Evolutionary conservation across 202 grass and related monocot genomes (phyloP).

Genomic region (Schoenoplectus triqueter): DNA sequence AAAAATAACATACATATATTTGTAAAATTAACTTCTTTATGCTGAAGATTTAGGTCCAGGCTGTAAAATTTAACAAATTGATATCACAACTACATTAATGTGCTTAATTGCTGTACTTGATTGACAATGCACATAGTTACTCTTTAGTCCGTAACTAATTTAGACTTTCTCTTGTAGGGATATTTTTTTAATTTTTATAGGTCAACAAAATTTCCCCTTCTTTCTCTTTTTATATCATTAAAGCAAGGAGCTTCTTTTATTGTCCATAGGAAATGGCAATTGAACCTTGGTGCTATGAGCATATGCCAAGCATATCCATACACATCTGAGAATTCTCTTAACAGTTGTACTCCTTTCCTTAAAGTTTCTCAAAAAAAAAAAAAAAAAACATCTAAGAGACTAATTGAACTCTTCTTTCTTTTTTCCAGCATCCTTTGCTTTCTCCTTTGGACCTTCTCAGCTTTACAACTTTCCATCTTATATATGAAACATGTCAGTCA

Average conservation of each 20-base stretch:
- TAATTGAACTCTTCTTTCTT: slow-evolving; percentile 27
- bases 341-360: not conserved
- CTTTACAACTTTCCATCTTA: not conserved
- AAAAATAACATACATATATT: no score
- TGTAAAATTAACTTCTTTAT: no score
- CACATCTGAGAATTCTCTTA: slow-evolving; percentile 14
- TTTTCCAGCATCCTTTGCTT: slow-evolving; percentile 33
- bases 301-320: slow-evolving; percentile 32
- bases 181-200: not conserved
- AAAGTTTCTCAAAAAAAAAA: slow-evolving; percentile 35
- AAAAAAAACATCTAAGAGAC: slow-evolving; percentile 14
- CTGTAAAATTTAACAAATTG: no score
- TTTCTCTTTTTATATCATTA: not conserved
- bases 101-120: not conserved
- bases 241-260: not conserved
- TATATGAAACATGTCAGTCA: no score
- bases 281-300: slow-evolving; percentile 23
- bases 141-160: not conserved
- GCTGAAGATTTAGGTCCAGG: no score
- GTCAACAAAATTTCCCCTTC: not conserved
- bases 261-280: slow-evolving; percentile 28
- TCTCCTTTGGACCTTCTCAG: slow-evolving; percentile 12
- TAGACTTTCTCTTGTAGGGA: not conserved
- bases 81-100: no score
- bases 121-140: not conserved